Conservation (phyloP, 495 filamentous ascomycete species). For the Xylaria scruposa region DNA sequence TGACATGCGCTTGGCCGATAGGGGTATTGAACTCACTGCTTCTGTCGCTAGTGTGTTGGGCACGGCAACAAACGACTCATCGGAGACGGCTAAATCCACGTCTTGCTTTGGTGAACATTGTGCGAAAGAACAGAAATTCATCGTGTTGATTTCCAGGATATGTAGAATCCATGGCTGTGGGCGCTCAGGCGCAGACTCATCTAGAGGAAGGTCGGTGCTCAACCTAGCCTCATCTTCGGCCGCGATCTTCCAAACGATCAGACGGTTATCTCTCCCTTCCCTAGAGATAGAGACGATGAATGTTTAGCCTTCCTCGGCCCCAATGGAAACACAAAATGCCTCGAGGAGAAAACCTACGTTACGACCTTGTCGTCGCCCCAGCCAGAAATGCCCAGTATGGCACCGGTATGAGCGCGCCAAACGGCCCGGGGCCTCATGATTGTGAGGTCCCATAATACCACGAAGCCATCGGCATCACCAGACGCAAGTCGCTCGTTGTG, state of each 20-base stretch:
- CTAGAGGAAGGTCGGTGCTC: conserved; percentile 74
- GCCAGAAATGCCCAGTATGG: conserved; percentile 74
- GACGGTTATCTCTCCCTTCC: conserved; percentile 88
- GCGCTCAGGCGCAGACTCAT: conserved; percentile 56
- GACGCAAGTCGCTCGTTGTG: conserved; percentile 79
- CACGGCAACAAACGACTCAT: conserved; percentile 69
- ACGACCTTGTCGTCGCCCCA: conserved; percentile 70
- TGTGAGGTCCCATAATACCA: conserved; percentile 83
- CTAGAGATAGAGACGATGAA: conserved; percentile 49
- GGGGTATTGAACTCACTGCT: conserved; percentile 55
- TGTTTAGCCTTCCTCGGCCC: neutral
- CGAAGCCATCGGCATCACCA: conserved; percentile 89
- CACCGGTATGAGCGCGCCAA: conserved; percentile 84
- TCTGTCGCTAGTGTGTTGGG: conserved; percentile 80
- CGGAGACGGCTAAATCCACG: conserved; percentile 20
- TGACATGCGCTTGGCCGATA: neutral
- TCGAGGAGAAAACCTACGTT: conserved; percentile 67
- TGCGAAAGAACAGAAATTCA: conserved; percentile 95
- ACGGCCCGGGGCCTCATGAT: conserved; percentile 83
- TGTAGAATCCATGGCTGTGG: conserved; percentile 85
- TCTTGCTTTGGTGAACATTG: conserved; percentile 52
- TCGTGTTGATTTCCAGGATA: conserved; percentile 83
- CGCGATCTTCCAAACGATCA: conserved; percentile 81
- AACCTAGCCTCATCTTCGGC: conserved; percentile 67
- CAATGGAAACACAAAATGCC: neutral